Evolutionary conservation across 768 basidiomycete genomes (phyloP), one percentile per base, ranked within the genome.

Genomic region (Suillus ampliporus): DNA sequence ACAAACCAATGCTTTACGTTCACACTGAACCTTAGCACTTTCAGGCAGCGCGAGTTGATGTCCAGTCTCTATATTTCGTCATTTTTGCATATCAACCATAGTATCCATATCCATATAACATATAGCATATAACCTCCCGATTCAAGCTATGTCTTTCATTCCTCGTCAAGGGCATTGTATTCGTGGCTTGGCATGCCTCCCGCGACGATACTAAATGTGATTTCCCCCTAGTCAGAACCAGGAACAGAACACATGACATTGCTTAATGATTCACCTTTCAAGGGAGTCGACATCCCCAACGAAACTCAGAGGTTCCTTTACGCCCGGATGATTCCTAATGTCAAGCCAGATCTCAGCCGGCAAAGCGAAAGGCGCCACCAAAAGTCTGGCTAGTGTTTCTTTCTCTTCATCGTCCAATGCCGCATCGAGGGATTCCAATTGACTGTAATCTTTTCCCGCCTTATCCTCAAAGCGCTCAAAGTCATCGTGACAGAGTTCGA

Each of bases 41-140:
- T 23, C 35, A 56, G 26, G 15, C 31, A 6, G 34, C 31, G 1
- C 8, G 14, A 15, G 11, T n/a, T 35, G 11, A 40, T 56, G 34
- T 53, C 47, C 35, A 47, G 47, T 37, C 17, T 48, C 34, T n/a
- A 26, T 35, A 56, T 54, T 9, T 65, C 61, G 60, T 64, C 63
- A 52, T 68, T 68, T 68, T 68, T 67, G 64, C 65, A 65, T 70
- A 74, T 69, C 67, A 63, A 53, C 61, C 65, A 70, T 74, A 73
- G 74, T 68, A 74, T 72, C 67, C 64, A 70, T 64, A 65, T 52
- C 62, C 57, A 66, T 65, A 72, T 65, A 62, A 51, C 61, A 66
- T 65, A 72, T 65, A 62, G 48, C 61, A 68, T 64, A 76, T 66
- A 63, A 71, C 66, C 62, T 61, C 72, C 17, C 38, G 6, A 19